These are phyloP conservation scores for Aegilops umbellulata DNA, from an alignment of 176 grass and related monocot genomes.

Conservation along the genomic window DNA sequence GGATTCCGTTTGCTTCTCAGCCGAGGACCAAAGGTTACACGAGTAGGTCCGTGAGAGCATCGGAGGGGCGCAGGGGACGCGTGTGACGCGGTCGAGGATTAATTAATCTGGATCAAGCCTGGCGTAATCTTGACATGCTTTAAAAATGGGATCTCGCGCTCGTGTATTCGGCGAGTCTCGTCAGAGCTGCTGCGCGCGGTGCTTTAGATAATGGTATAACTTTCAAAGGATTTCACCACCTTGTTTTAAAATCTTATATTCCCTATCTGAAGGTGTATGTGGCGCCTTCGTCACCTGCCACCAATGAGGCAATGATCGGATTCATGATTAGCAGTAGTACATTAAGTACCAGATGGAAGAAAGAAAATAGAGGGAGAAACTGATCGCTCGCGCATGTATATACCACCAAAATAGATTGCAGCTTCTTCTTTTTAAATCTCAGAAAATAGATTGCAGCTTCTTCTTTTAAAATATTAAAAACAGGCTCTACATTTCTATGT, in stretches of 20 bases:
- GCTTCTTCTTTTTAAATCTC: no score
- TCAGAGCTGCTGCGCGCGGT: not conserved
- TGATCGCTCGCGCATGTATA: no score
- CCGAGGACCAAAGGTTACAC: not conserved
- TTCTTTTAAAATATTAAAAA: no score
- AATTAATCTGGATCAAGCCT: not conserved
- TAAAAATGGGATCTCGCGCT: not conserved
- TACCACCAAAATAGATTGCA: not conserved
- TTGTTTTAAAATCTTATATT: not conserved
- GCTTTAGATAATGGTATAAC: not conserved
- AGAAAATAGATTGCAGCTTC: no score
- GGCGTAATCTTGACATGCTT: not conserved
- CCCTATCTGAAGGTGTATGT: not conserved
- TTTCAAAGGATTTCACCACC: not conserved
- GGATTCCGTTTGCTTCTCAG: constrained; percentile 34
- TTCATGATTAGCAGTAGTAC: not conserved
- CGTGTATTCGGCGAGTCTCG: not conserved
- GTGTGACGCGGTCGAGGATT: not conserved
- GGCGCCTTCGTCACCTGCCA: not conserved
- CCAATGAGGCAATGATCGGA: not conserved
- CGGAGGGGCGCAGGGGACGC: not conserved
- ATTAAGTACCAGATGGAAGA: not conserved
- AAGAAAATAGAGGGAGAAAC: not conserved
- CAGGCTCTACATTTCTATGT: no score
- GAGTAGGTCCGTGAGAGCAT: not conserved